Conservation (phyloP, 164 flowering plant species). For the Nymphaea thermarum region DNA sequence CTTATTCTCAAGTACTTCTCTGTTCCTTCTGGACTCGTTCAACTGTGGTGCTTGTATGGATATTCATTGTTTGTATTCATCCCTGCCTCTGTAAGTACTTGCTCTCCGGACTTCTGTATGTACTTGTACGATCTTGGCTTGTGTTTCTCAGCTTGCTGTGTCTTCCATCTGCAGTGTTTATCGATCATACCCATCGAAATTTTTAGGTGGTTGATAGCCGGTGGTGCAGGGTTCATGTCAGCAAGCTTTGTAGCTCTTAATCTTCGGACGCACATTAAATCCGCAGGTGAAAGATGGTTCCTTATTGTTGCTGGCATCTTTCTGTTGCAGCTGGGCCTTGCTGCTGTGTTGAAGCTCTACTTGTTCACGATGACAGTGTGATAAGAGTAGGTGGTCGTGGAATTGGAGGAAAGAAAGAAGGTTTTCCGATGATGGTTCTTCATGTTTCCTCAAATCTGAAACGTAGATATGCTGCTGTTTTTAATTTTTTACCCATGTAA, state of each 20-base stretch:
- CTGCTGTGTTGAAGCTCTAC: constrained; percentile 73
- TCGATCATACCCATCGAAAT: constrained; percentile 70
- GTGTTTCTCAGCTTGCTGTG: neutral
- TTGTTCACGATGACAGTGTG: constrained; percentile 72
- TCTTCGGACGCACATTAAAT: constrained; percentile 70
- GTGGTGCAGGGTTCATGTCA: constrained; percentile 94
- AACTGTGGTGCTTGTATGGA: constrained; percentile 86
- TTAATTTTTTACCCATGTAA: too few relatives aligned
- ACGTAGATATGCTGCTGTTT: too few relatives aligned
- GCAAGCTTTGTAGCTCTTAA: constrained; percentile 91
- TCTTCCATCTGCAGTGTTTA: constrained; percentile 46
- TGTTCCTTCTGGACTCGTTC: constrained; percentile 85
- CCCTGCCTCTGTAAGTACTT: constrained; percentile 74
- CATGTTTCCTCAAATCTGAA: too few relatives aligned
- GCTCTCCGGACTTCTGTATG: neutral
- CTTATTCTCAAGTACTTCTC: constrained; percentile 92
- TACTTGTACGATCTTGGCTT: neutral
- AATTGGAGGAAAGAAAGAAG: neutral
- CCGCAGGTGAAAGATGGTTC: constrained; percentile 95
- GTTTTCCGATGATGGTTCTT: neutral
- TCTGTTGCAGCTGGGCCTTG: constrained; percentile 77
- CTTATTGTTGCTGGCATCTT: constrained; percentile 86
- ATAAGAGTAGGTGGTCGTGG: neutral
- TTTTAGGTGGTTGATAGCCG: constrained; percentile 87
- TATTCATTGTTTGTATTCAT: constrained; percentile 91